phyloP scores from a whole-genome alignment of 129 eudicot genomes.

The Artemisia argyi region DNA sequence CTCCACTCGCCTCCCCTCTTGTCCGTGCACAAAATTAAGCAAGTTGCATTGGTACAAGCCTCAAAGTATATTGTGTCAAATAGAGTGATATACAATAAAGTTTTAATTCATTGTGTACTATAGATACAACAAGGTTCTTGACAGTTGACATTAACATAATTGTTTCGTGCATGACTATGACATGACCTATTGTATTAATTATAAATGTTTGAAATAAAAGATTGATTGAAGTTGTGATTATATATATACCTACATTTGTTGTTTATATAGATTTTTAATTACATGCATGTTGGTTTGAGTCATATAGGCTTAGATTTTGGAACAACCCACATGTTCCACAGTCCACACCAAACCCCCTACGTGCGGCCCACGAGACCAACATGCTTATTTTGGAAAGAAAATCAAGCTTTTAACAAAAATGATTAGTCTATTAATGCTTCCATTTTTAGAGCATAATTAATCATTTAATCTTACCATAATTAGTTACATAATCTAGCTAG shows the following conservation, averaged over 20 bases:
- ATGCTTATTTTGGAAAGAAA: neutral
- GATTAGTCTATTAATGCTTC: neutral
- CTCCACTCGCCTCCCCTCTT: constrained; percentile 56
- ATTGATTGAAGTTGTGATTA: neutral
- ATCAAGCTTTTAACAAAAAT: neutral
- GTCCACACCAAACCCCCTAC: neutral
- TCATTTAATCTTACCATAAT: neutral
- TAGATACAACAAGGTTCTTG: constrained; percentile 14
- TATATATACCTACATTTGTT: too few species aligned
- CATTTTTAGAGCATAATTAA: neutral
- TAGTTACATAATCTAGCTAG: neutral
- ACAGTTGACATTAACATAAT: too few species aligned
- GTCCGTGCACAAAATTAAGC: constrained; percentile 45
- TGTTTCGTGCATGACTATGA: too few species aligned
- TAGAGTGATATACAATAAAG: neutral
- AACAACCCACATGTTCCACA: neutral
- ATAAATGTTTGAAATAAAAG: constrained; percentile 17
- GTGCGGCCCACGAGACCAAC: neutral
- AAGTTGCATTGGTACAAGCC: neutral
- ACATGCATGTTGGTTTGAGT: too few species aligned
- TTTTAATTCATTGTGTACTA: neutral
- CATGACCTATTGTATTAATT: constrained; percentile 10
- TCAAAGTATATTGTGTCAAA: neutral
- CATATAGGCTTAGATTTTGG: neutral
- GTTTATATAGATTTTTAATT: too few species aligned